Evolutionary conservation across 2,329 filamentous ascomycete species (phyloP), one percentile per base, ranked within the genome.

Genomic region (Beauveria asiatica): DNA sequence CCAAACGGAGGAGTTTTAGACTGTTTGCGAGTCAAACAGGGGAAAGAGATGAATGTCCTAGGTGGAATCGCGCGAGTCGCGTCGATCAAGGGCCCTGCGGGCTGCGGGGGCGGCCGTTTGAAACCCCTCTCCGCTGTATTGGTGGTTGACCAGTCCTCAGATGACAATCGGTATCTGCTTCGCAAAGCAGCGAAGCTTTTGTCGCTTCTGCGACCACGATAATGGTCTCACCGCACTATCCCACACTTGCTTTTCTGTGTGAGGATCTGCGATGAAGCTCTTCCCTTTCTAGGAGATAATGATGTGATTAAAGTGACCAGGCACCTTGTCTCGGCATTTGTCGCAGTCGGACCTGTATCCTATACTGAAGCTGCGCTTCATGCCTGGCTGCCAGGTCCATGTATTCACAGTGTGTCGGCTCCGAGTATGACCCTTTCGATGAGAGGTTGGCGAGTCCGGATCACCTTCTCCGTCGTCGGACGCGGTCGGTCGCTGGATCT

Each of bases 221-320:
- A 66, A 62, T n/a, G 70, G 65, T 33, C 68, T 66, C 27, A 70
- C 64, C n/a, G 55, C 65, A 37, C 61, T 63, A 50, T 69, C 59
- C 69, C 64, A 73, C 10, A 62, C 11, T 13, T 39, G 9, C 17
- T 37, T 17, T 37, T 63, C 10, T 13, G 51, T 57, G 1, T 57
- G 41, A n/a, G 66, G 66, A 52, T 72, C 68, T 37, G 69, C 57
- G 41, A 73, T 59, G 60, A 62, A 65, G 27, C 62, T 67, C 56
- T 63, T 59, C 23, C 69, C 67, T 27, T 67, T 64, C 77, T 83
- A 85, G 52, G 82, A 83, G 67, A 85, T 80, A 64, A 90, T 84
- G 62, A 92, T 90, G 72, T 92, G 89, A 68, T 88, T 91, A 69
- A 90, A 92, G 70, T 92, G 89, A 1, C 89, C 89, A 0, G 89